Evolutionary conservation across 2,329 filamentous ascomycete species (phyloP), one percentile per base, ranked within the genome.

Genomic region (Alternaria solani): DNA sequence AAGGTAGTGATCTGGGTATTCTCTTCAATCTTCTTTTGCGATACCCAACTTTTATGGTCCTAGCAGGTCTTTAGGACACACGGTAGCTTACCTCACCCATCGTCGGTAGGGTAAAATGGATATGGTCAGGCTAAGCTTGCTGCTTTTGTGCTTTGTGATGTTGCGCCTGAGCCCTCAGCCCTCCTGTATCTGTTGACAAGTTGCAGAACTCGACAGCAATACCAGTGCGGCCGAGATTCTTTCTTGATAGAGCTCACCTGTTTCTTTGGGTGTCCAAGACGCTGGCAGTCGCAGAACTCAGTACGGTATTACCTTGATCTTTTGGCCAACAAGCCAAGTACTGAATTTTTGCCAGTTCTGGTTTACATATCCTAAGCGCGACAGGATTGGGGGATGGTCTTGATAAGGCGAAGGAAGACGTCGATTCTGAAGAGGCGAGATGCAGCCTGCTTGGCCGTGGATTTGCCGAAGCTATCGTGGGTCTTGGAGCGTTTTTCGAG

Each of bases 1-100:
- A 62, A 49, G 51, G 53, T 39, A 46, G 38, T 34, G 30, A 25
- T 43, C 39, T 41, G 49, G 51, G 36, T 20, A 3, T 38, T 44
- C 39, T 44, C 32, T 46, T 52, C 9, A 8, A n/a, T 18, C 39
- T 44, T 20, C 47, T 41, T 18, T 58, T 49, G n/a, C 11, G 20
- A 51, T 56, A 43, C 18, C 20, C 5, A 41, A 11, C 47, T 48
- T 44, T 61, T 18, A 49, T 23, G 43, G 48, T 51, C 28, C 32
- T 18, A 32, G 3, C 18, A 20, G 32, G 39, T 18, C 43, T 32
- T 57, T 26, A 49, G 20, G 23, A 34, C 25, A 20, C 36, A n/a
- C 14, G n/a, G 38, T 57, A 42, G 25, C 16, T 32, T 48, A 34
- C 14, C 25, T 30, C 7, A 48, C 14, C 30, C n/a, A 14, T 57